These are phyloP conservation scores for Monascus purpureus DNA, from an alignment of 495 filamentous ascomycete genomes.

Conservation along the genomic window DNA sequence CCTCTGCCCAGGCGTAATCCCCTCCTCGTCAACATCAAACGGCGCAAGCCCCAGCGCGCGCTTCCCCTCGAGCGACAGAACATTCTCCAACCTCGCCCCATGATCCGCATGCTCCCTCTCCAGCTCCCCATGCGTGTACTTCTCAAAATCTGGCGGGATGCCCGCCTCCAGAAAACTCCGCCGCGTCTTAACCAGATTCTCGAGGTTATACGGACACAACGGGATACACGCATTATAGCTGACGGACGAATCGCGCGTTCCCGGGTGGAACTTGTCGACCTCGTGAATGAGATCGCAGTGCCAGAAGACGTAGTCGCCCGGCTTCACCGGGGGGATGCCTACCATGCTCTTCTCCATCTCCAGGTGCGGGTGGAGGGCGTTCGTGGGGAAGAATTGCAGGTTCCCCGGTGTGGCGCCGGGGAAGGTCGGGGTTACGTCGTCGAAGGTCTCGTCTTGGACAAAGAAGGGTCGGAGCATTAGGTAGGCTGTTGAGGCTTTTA, in stretches of 20 bases:
- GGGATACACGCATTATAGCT: constrained; percentile 59
- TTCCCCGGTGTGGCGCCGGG: background rate
- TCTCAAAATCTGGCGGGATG: background rate
- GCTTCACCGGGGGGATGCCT: background rate
- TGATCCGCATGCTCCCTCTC: constrained; percentile 2
- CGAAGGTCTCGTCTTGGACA: background rate
- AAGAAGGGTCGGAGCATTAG: constrained; percentile 4
- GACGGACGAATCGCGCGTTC: constrained; percentile 47
- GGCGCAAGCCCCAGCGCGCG: background rate
- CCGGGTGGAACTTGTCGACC: constrained; percentile 51
- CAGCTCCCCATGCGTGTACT: background rate
- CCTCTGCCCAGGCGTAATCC: background rate
- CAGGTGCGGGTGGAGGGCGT: background rate
- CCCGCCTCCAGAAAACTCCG: constrained; percentile 12
- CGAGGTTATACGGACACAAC: constrained; percentile 37
- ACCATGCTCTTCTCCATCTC: constrained; percentile 1
- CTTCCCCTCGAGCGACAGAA: background rate
- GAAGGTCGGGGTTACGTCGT: background rate
- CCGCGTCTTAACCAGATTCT: constrained; percentile 42
- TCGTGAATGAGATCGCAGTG: constrained; percentile 36
- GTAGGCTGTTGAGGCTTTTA: constrained; percentile 2
- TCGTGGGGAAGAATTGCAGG: background rate
- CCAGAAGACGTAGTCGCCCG: constrained; percentile 37
- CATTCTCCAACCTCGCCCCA: background rate
- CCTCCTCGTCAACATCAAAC: background rate